Evolutionary conservation across 345 rosid genomes (phyloP).

Genomic region (Lepidium africanum): DNA sequence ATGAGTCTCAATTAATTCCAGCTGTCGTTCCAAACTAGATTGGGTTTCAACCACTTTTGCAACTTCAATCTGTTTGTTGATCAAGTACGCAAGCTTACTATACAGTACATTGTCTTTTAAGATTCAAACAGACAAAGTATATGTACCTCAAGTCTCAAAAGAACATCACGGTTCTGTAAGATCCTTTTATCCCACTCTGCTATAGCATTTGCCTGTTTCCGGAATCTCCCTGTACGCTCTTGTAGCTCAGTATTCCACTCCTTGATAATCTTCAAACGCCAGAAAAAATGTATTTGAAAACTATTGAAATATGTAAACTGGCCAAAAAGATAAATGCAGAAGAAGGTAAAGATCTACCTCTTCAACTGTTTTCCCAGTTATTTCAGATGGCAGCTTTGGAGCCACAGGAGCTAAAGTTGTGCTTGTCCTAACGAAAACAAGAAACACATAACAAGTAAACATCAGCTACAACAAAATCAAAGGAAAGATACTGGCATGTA

Average conservation of each 20-base stretch:
- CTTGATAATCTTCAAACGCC: conserved; percentile 67
- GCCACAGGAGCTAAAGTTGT: conserved; percentile 43
- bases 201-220: conserved; percentile 86
- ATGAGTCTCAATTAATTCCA: conserved; percentile 96
- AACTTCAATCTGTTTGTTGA: conserved; percentile 69
- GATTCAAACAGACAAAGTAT: not conserved
- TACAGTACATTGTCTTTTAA: not conserved
- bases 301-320: not conserved
- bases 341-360: conserved; percentile 46
- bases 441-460: conserved; percentile 6
- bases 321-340: not conserved
- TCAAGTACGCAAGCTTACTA: conserved; percentile 4
- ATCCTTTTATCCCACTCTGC: conserved; percentile 99
- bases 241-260: conserved; percentile 95
- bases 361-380: conserved; percentile 86
- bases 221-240: conserved; percentile 84
- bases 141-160: conserved; percentile 89
- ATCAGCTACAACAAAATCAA: not conserved
- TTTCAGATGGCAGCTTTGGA: conserved; percentile 84
- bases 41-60: conserved; percentile 97
- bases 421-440: conserved; percentile 42
- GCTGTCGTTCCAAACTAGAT: conserved; percentile 67
- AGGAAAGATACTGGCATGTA: not conserved
- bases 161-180: conserved; percentile 94
- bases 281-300: not conserved